These are phyloP conservation scores for Fraxinus cuspidata DNA, from an alignment of 257 asterid species.

Conservation along the genomic window DNA sequence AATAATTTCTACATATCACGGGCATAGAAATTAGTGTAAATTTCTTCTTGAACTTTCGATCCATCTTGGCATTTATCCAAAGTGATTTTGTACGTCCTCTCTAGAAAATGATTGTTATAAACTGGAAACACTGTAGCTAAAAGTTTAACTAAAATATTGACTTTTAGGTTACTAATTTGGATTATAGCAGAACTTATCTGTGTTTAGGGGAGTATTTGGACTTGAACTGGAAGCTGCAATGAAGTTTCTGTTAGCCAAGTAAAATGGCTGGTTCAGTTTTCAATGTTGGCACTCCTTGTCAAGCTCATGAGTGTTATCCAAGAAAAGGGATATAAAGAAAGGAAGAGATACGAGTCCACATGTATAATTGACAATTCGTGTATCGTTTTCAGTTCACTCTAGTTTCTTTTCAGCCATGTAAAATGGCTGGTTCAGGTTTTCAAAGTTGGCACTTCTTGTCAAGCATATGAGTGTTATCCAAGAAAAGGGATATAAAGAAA, in stretches of 20 bases:
- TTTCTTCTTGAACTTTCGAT: background rate
- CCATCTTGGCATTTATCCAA: background rate
- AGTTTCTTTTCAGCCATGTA: background rate
- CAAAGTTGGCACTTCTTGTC: background rate
- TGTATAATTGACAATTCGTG: too few species aligned
- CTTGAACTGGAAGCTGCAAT: background rate
- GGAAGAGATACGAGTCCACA: background rate
- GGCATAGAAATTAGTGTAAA: background rate
- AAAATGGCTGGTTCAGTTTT: background rate
- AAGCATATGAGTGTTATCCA: background rate
- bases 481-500: background rate
- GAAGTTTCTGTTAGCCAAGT: background rate
- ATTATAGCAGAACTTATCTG: background rate
- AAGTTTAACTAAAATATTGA: background rate
- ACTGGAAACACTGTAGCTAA: background rate
- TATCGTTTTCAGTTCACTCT: too few species aligned
- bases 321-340: background rate
- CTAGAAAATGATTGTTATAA: conserved; percentile 8
- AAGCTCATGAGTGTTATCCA: background rate
- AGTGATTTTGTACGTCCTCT: background rate
- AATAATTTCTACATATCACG: background rate
- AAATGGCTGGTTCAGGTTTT: background rate
- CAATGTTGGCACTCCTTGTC: background rate
- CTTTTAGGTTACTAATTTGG: background rate
- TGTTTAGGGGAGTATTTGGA: background rate